These are phyloP conservation scores for Leccinum longicurvipes DNA, from an alignment of 768 basidiomycete species.

Conservation along the genomic window DNA sequence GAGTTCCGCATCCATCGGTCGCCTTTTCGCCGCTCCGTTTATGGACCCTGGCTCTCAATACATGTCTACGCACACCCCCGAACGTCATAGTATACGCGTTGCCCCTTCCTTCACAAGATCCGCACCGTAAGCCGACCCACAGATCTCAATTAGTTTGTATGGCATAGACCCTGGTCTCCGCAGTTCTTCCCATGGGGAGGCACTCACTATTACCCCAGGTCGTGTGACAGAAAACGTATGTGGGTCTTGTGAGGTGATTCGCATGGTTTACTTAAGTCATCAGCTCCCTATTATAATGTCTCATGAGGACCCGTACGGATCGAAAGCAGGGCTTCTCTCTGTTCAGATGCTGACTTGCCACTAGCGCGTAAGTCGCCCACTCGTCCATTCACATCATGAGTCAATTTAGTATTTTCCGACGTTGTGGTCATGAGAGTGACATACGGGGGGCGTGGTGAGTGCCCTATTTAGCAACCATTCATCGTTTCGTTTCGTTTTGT, in stretches of 20 bases:
- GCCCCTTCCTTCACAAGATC: constrained; percentile 25
- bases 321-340: constrained; percentile 3
- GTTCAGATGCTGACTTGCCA: constrained; percentile 3
- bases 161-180: constrained; percentile 14
- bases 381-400: constrained; percentile 9
- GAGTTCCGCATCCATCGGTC: constrained; percentile 6
- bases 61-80: neutral
- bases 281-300: neutral
- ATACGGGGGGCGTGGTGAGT: neutral
- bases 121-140: constrained; percentile 9
- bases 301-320: constrained; percentile 10
- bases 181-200: constrained; percentile 20
- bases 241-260: constrained; percentile 9
- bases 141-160: constrained; percentile 16
- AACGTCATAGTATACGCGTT: constrained; percentile 19
- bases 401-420: neutral
- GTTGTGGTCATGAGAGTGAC: constrained; percentile 3
- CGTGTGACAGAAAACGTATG: constrained; percentile 19
- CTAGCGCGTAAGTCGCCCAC: neutral
- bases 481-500: constrained; percentile 1
- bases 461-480: neutral
- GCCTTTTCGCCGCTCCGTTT: constrained; percentile 17
- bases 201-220: constrained; percentile 31
- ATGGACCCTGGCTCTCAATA: constrained; percentile 5
- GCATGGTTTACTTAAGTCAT: neutral